Evolutionary conservation across 306 rosid species (phyloP).

Genomic region (Vigna nakashimae): DNA sequence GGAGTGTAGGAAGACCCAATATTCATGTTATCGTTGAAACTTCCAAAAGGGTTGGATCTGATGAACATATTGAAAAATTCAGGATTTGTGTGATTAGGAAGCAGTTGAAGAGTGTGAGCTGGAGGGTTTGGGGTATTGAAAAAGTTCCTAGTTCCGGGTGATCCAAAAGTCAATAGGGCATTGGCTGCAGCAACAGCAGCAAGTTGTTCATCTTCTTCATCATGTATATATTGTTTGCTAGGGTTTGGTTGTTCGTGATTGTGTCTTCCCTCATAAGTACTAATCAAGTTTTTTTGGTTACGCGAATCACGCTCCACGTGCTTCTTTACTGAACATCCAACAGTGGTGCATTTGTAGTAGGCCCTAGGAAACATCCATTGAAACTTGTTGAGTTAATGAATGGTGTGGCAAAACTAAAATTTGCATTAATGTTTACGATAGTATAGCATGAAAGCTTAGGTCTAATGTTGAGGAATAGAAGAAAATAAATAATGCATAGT

Average conservation of each 20-base stretch:
- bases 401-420: no score
- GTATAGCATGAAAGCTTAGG: no score
- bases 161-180: not conserved
- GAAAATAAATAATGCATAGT: no score
- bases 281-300: constrained; percentile 57
- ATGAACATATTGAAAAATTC: constrained; percentile 52
- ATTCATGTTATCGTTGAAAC: constrained; percentile 48
- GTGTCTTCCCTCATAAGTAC: constrained; percentile 76
- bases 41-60: constrained; percentile 46
- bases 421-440: no score
- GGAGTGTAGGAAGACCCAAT: constrained; percentile 53
- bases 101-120: constrained; percentile 44
- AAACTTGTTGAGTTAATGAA: not conserved
- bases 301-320: constrained; percentile 74
- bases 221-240: not conserved
- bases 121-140: constrained; percentile 29
- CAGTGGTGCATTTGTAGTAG: constrained; percentile 75
- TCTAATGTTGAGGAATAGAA: no score
- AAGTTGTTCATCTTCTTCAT: not conserved
- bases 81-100: not conserved
- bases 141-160: constrained; percentile 38
- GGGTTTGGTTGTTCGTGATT: constrained; percentile 61
- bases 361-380: constrained; percentile 50
- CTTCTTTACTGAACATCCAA: constrained; percentile 67
- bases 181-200: not conserved